Conservation (phyloP, 2,329 filamentous ascomycete genomes). For the Venturia aucupariae region DNA sequence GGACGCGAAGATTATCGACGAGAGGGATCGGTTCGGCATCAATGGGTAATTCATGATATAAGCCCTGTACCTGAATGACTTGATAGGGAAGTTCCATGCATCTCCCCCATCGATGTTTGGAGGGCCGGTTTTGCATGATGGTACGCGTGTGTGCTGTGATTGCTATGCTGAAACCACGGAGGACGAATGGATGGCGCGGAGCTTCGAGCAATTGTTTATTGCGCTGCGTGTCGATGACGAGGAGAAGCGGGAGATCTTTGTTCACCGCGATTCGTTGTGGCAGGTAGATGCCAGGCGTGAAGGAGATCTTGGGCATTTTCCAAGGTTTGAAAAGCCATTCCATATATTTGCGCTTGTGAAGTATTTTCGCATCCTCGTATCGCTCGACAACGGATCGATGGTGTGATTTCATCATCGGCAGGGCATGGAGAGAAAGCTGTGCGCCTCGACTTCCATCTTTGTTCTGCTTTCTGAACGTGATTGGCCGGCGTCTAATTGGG, state of each 20-base stretch:
- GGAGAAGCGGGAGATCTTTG: constrained; percentile 2
- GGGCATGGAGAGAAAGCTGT: constrained; percentile 5
- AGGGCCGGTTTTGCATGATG: constrained; percentile 8
- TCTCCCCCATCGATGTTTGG: constrained; percentile 3
- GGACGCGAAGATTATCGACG: constrained; percentile 7
- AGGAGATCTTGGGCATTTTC: constrained; percentile 8
- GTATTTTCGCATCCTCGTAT: constrained; percentile 6
- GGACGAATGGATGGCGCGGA: neutral
- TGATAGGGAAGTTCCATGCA: constrained; percentile 12
- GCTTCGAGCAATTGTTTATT: neutral
- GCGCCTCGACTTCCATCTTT: neutral
- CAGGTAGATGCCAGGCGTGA: constrained; percentile 10
- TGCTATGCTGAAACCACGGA: constrained; percentile 6
- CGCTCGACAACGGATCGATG: neutral
- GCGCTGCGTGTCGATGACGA: constrained; percentile 5
- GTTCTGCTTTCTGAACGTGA: neutral
- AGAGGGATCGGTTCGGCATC: constrained; percentile 8
- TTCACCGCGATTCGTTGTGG: constrained; percentile 5
- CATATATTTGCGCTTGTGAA: constrained; percentile 3
- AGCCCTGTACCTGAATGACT: neutral
- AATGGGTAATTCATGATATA: neutral
- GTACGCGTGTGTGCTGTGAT: constrained; percentile 12
- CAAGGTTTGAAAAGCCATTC: constrained; percentile 11
- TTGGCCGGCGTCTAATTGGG: neutral
- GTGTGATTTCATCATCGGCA: constrained; percentile 7